phyloP scores from a whole-genome alignment of 129 eudicot genomes.

The Pulicaria dysenterica region DNA sequence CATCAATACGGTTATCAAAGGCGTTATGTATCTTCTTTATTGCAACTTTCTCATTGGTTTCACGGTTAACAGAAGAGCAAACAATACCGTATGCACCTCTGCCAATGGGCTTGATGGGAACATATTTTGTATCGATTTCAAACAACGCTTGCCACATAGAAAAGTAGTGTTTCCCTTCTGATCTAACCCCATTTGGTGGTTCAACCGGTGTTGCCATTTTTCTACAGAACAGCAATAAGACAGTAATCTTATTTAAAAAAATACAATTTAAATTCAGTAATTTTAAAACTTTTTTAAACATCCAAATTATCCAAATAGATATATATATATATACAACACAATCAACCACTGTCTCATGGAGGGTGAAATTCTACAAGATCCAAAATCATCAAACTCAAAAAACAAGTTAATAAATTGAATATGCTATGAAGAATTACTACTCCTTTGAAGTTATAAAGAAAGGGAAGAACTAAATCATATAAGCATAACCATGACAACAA shows the following conservation, averaged over 20 bases:
- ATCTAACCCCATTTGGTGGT: constrained; percentile 69
- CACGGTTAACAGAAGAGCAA: constrained; percentile 71
- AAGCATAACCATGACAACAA: neutral
- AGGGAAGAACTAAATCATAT: constrained; percentile 9
- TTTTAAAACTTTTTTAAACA: too few species aligned
- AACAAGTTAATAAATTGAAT: neutral
- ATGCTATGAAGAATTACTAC: neutral
- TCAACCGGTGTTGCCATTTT: constrained; percentile 84
- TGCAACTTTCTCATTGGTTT: constrained; percentile 83
- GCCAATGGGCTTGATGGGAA: constrained; percentile 73
- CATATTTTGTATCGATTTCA: constrained; percentile 79
- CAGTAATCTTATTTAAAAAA: neutral
- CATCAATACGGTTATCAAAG: constrained; percentile 72
- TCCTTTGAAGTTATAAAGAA: constrained; percentile 1
- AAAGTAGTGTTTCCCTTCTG: constrained; percentile 71
- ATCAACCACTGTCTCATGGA: neutral
- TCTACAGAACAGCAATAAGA: constrained; percentile 10
- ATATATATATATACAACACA: neutral
- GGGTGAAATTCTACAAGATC: constrained; percentile 18
- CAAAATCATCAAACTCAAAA: constrained; percentile 5
- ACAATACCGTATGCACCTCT: constrained; percentile 81
- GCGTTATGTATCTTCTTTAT: constrained; percentile 74
- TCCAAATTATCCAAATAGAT: too few species aligned
- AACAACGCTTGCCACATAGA: constrained; percentile 82
- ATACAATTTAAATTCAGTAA: too few species aligned